Evolutionary conservation across 2,329 filamentous ascomycete genomes (phyloP), one percentile per base, ranked within the genome.

Genomic region (Decorospora gaudefroyi): DNA sequence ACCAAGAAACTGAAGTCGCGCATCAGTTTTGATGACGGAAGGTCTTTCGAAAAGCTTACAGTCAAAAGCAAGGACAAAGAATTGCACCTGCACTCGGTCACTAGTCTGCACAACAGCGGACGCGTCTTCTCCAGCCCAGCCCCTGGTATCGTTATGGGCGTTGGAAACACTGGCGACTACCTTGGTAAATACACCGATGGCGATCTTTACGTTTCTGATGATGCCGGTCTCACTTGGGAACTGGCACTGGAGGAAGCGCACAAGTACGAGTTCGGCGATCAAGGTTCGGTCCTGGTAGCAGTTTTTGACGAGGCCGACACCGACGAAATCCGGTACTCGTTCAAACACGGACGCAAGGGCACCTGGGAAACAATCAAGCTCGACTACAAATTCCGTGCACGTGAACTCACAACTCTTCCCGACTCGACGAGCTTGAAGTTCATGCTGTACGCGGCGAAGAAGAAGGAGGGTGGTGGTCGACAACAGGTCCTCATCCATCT

Each of bases 351-450:
- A 35, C 84, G 90, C 62, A 65, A 64, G 29, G 58, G 61, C 33
- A 81, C 81, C 2, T 99, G 95, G 93, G 75, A 86, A 45, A 76
- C 78, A 9, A 78, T 84, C n/a, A 72, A 87, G 30, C 75, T 97
- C 4, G 82, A 86, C 1, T 75, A 83, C 28, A 86, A 86, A 58
- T 77, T 97, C 49, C 78, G 78, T 42, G 88, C 90, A 10, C 77
- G 80, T 44, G 78, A 87, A 42, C 76, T 99, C 36, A 96, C 90
- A 0, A 97, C 93, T 0, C 90, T 90, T 0, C 88, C 88, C 21
- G 93, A 97, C 64, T 95, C 93, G 2, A 95, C 92, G 3, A 95
- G 88, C 61, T 78, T 95, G 39, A 96, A 95, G 64, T 97, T 99
- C 62, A 68, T 96, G 19, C 77, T 97, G 17, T 78, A 90, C 41